These are phyloP conservation scores for Ogataea hybrid DNA, from an alignment of 1,139 yeast species.

Conservation along the genomic window DNA sequence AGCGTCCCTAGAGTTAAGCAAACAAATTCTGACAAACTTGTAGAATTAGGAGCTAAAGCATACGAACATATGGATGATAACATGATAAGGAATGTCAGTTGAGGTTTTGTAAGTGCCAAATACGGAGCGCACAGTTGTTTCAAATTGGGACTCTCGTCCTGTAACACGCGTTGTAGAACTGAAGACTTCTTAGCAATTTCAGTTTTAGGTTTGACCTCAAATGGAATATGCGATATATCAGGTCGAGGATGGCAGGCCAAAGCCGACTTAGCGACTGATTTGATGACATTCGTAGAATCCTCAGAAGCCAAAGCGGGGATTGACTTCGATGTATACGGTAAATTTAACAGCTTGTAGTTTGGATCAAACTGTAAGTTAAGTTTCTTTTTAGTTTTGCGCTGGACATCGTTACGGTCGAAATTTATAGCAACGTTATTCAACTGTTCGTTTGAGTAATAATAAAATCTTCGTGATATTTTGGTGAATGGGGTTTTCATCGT, in stretches of 20 bases:
- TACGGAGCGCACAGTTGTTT: slow-evolving; percentile 53
- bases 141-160: slow-evolving; percentile 29
- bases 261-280: slow-evolving; percentile 25
- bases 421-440: slow-evolving; percentile 14
- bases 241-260: slow-evolving; percentile 26
- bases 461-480: slow-evolving; percentile 8
- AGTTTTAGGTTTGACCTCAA: slow-evolving; percentile 47
- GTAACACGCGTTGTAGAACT: slow-evolving; percentile 23
- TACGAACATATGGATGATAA: slow-evolving; percentile 91
- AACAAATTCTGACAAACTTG: slow-evolving; percentile 64
- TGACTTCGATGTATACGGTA: slow-evolving; percentile 6
- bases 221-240: slow-evolving; percentile 47
- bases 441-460: slow-evolving; percentile 23
- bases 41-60: slow-evolving; percentile 83
- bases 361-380: slow-evolving; percentile 24
- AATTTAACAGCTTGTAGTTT: slow-evolving; percentile 20
- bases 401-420: slow-evolving; percentile 10
- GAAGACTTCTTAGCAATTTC: slow-evolving; percentile 17
- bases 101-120: slow-evolving; percentile 82
- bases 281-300: slow-evolving; percentile 14
- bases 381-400: not conserved
- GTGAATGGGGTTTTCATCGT: not conserved
- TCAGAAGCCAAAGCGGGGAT: slow-evolving; percentile 4
- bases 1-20: slow-evolving; percentile 84
- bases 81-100: slow-evolving; percentile 83